Conservation (phyloP, 176 grass and related monocot genomes). For the Urochloa ruziziensis region DNA sequence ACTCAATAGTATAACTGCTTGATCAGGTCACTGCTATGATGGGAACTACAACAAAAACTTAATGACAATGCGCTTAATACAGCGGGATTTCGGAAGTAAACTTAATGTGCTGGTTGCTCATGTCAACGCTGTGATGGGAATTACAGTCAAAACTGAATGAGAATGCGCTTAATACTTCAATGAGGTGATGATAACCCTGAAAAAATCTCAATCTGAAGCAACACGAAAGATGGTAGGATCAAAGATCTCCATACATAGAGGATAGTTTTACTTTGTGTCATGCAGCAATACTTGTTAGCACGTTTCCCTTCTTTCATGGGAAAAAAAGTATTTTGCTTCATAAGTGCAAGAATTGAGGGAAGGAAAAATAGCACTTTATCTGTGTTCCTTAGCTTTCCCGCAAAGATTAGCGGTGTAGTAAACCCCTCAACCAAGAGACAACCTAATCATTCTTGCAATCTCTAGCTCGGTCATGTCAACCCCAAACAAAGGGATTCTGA, state of each 20-base stretch:
- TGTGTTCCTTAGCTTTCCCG: too few relatives aligned
- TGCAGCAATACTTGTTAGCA: neutral
- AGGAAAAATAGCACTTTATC: too few relatives aligned
- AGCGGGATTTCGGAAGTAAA: too few relatives aligned
- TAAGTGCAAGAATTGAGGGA: too few relatives aligned
- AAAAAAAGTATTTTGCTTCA: neutral
- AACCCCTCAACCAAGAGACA: too few relatives aligned
- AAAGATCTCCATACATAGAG: neutral
- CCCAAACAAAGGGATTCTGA: neutral
- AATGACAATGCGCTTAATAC: too few relatives aligned
- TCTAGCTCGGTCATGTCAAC: neutral
- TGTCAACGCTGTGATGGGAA: too few relatives aligned
- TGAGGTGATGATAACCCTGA: neutral
- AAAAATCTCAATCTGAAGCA: neutral
- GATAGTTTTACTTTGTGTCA: neutral
- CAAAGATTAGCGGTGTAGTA: too few relatives aligned
- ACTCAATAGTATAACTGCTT: too few relatives aligned
- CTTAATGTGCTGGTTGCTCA: too few relatives aligned
- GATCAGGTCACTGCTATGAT: neutral
- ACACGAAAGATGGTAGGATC: neutral
- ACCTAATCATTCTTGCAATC: too few relatives aligned
- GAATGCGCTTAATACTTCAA: neutral
- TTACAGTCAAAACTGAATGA: too few relatives aligned
- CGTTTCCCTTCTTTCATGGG: neutral
- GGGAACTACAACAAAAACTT: neutral